Evolutionary conservation across 352 stramenopile species (phyloP).

Genomic region (Globisporangium uncinulatum): DNA sequence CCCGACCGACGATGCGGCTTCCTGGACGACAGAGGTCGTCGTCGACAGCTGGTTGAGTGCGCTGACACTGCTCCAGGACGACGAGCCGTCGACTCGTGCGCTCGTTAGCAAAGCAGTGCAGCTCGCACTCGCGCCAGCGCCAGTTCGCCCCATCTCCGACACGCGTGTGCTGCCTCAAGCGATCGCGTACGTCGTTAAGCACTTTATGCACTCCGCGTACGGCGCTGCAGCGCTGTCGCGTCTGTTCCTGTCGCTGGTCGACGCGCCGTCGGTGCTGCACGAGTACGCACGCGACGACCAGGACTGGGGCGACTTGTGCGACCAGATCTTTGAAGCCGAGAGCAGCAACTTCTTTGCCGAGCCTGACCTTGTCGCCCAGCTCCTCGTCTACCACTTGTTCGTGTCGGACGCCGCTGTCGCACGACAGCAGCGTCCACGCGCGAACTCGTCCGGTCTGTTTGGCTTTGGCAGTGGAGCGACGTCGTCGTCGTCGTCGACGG

Average conservation of each 20-base stretch:
- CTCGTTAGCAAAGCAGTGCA: slow-evolving; percentile 29
- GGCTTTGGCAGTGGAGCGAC: not conserved
- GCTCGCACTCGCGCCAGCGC: slow-evolving; percentile 19
- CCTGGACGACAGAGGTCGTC: slow-evolving; percentile 19
- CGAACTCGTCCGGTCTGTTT: slow-evolving; percentile 7
- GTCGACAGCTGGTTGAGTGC: slow-evolving; percentile 51
- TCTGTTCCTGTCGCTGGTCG: slow-evolving; percentile 31
- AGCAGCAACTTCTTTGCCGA: slow-evolving; percentile 79
- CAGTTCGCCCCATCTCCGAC: slow-evolving; percentile 26
- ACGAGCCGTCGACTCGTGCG: slow-evolving; percentile 36
- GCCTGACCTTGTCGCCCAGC: slow-evolving; percentile 51
- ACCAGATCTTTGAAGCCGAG: slow-evolving; percentile 75
- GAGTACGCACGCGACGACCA: slow-evolving; percentile 34
- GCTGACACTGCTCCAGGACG: slow-evolving; percentile 68
- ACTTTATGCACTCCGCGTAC: slow-evolving; percentile 24
- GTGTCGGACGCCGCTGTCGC: slow-evolving; percentile 5
- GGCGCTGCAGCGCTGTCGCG: slow-evolving; percentile 21
- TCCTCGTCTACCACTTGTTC: slow-evolving; percentile 39
- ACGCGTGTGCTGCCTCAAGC: slow-evolving; percentile 47
- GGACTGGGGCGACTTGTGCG: slow-evolving; percentile 52
- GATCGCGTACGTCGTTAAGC: slow-evolving; percentile 38
- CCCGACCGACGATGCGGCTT: not conserved
- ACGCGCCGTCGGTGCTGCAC: slow-evolving; percentile 31
- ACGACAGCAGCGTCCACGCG: slow-evolving; percentile 3
- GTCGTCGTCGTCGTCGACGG: not conserved